Base-by-base conservation (phyloP, 2,329 filamentous ascomycete genomes). In the Harringtonia lauricola region DNA sequence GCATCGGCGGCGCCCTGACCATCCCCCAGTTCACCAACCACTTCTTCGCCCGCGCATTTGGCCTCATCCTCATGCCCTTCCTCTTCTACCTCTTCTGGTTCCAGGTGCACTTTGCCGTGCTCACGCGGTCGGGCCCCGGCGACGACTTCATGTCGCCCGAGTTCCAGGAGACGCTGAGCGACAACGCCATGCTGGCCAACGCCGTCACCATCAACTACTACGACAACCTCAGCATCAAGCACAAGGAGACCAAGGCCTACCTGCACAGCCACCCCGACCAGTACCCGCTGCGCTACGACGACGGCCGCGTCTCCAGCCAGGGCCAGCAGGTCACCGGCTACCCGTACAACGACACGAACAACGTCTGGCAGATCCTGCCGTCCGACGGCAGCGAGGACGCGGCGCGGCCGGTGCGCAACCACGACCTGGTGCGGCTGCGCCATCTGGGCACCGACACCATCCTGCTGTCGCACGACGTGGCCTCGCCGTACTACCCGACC, bases 11-110 rank as follows among this genome's bases (percentile, higher is more conserved):
- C 39, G 74, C 86, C n/a, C 72, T 98, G 55, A 81, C 70, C 54
- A 71, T 98, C 54, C 70, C 76, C 39, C 74, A 85, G 35, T 96
- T 95, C 60, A 77, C 72, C 52, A 90, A 94, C 68, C 92, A 98
- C 65, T 94, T 98, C 60, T 76, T 70, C 33, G 92, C 92, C 49
- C 85, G 92, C 42, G 77, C 81, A n/a, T 70, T 94, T 51, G 89
- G 85, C 14, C 71, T 98, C 44, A 86, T 96, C 54, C 61, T 95
- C 52, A 77, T 96, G 53, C 92, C 92, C 14, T 95, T 98, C 72
- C 72, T 96, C 57, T 94, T 98, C 66, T 98, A 98, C 65, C 77
- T 98, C 38, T 96, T 98, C 74, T 98, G 92, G 92, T 98, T 98
- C 81, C 92, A 98, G 72, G 89, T 98, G 26, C 92, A 98, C 67